Evolutionary conservation across 495 filamentous ascomycete species (phyloP).

Genomic region (Neurospora pannonica): DNA sequence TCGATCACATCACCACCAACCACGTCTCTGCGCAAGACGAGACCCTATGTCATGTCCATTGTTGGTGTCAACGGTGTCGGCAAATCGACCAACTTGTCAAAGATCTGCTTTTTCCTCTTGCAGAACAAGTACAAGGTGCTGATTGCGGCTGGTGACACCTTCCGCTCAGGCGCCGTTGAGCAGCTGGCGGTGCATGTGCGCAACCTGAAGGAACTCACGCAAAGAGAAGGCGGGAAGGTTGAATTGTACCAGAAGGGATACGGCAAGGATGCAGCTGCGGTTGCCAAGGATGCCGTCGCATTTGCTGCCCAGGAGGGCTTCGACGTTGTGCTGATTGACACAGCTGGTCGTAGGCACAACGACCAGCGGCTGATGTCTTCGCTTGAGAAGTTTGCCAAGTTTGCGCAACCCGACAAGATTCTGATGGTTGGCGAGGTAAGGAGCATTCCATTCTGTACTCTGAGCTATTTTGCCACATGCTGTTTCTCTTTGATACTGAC

Average conservation of each 20-base stretch:
- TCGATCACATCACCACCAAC: slow-evolving; percentile 56
- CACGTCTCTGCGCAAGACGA: slow-evolving; percentile 43
- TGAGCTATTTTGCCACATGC: neutral
- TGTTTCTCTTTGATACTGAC: slow-evolving; percentile 9
- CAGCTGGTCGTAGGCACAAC: slow-evolving; percentile 89
- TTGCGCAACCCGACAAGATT: slow-evolving; percentile 93
- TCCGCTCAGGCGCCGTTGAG: slow-evolving; percentile 94
- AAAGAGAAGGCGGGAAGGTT: slow-evolving; percentile 71
- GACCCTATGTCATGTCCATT: slow-evolving; percentile 94
- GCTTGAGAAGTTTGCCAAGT: slow-evolving; percentile 92
- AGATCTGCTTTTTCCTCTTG: slow-evolving; percentile 93
- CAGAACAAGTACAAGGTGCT: slow-evolving; percentile 96
- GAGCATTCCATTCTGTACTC: neutral
- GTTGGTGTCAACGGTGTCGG: slow-evolving; percentile 97
- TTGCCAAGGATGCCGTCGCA: slow-evolving; percentile 84
- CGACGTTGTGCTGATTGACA: slow-evolving; percentile 95
- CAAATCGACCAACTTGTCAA: slow-evolving; percentile 93
- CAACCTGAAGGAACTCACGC: slow-evolving; percentile 76
- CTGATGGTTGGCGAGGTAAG: slow-evolving; percentile 90
- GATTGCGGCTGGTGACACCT: slow-evolving; percentile 92
- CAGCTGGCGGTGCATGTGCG: slow-evolving; percentile 89
- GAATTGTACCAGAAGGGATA: slow-evolving; percentile 96
- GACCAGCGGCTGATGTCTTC: slow-evolving; percentile 90
- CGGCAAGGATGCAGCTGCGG: slow-evolving; percentile 91
- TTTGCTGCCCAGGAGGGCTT: slow-evolving; percentile 66